Evolutionary conservation across 2,329 filamentous ascomycete species (phyloP).

Genomic region (Colletotrichum tabaci): DNA sequence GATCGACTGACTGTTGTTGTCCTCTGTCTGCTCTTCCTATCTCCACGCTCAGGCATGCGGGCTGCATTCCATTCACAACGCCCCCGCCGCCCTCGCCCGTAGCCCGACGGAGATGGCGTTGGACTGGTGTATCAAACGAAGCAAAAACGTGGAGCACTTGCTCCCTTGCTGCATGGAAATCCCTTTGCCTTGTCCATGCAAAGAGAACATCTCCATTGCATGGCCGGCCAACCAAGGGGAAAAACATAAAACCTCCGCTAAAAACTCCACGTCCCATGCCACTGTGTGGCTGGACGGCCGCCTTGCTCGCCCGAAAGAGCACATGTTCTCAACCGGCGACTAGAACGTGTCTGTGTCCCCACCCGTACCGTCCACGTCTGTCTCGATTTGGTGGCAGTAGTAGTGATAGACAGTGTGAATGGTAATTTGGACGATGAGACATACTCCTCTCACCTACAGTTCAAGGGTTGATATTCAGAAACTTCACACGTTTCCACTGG

Average conservation of each 20-base stretch:
- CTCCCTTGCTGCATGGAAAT: no score
- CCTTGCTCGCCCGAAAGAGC: neutral
- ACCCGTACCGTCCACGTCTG: neutral
- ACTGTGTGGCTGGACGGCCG: neutral
- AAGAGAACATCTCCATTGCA: constrained; percentile 17
- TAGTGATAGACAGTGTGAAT: no score
- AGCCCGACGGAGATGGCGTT: neutral
- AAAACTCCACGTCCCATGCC: neutral
- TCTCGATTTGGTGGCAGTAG: neutral
- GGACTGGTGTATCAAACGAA: neutral
- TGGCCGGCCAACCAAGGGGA: neutral
- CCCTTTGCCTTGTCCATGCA: constrained; percentile 18
- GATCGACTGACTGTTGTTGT: neutral
- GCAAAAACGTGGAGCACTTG: neutral
- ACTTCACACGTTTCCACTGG: no score
- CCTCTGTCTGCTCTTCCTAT: neutral
- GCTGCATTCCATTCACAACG: neutral
- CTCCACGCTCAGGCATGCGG: constrained; percentile 29
- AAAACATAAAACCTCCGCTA: neutral
- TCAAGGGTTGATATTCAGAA: neutral
- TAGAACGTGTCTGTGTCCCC: neutral
- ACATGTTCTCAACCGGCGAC: neutral
- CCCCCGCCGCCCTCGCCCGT: neutral
- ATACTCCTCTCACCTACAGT: no score
- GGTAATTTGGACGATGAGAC: no score